Conservation (phyloP, 805 yeast species). For the Lipomyces starkeyi region DNA sequence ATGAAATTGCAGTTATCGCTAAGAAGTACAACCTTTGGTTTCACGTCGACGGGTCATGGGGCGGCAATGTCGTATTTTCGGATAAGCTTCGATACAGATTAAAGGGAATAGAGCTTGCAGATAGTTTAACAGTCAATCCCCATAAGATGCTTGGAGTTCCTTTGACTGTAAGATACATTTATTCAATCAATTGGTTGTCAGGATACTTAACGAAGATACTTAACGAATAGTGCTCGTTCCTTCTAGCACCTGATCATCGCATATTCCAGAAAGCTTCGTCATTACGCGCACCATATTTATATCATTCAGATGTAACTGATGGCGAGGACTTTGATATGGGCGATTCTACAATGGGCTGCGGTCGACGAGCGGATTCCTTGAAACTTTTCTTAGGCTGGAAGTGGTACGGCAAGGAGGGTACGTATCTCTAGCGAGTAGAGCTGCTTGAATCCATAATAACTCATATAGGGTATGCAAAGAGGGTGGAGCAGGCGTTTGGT, state of each 20-base stretch:
- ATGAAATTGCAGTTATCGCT: constrained; percentile 60
- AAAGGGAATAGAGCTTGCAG: constrained; percentile 67
- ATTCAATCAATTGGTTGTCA: neutral
- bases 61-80: constrained; percentile 81
- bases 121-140: constrained; percentile 81
- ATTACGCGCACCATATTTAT: constrained; percentile 77
- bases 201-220: neutral
- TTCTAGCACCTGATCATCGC: constrained; percentile 70
- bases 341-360: constrained; percentile 92
- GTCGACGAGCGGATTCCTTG: constrained; percentile 81
- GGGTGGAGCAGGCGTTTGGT: constrained; percentile 76
- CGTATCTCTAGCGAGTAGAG: neutral
- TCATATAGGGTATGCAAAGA: constrained; percentile 60
- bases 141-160: constrained; percentile 92
- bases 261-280: constrained; percentile 76
- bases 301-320: constrained; percentile 65
- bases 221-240: constrained; percentile 65
- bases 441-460: neutral
- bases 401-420: constrained; percentile 62
- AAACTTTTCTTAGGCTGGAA: constrained; percentile 82
- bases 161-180: constrained; percentile 41
- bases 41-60: constrained; percentile 92
- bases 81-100: constrained; percentile 53
- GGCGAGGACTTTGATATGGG: constrained; percentile 71
- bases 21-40: constrained; percentile 67